Conservation (phyloP, 1,284 basidiomycete species). For the Chalciporus sp. region DNA sequence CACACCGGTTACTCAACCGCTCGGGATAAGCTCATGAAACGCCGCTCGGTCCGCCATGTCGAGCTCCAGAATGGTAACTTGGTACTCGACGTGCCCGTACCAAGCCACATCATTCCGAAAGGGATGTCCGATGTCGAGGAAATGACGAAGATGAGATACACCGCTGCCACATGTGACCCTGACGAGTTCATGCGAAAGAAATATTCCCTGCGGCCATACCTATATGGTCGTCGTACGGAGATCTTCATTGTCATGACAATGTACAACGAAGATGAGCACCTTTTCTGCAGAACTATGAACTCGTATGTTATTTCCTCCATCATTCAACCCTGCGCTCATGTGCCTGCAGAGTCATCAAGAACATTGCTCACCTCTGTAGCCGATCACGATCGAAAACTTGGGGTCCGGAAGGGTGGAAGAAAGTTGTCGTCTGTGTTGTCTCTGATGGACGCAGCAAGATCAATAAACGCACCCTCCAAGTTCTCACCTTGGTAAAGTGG, state of each 20-base stretch:
- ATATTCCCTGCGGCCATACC: constrained; percentile 84
- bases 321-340: constrained; percentile 7
- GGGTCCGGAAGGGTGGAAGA: constrained; percentile 95
- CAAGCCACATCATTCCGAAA: constrained; percentile 74
- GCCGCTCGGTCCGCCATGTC: constrained; percentile 78
- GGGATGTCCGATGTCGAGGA: constrained; percentile 68
- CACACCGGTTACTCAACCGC: constrained; percentile 68
- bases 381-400: constrained; percentile 87
- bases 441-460: constrained; percentile 91
- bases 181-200: constrained; percentile 81
- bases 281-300: constrained; percentile 88
- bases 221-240: constrained; percentile 86
- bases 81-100: constrained; percentile 80
- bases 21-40: constrained; percentile 76
- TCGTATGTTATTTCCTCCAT: constrained; percentile 50
- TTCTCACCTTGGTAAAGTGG: constrained; percentile 63
- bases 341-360: constrained; percentile 78
- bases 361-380: constrained; percentile 82
- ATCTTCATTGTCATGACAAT: constrained; percentile 95
- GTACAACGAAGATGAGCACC: constrained; percentile 94
- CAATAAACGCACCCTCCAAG: constrained; percentile 86
- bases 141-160: constrained; percentile 86
- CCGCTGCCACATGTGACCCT: constrained; percentile 93
- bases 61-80: constrained; percentile 83
- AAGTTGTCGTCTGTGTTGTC: constrained; percentile 91